Evolutionary conservation across 163 green algal species (phyloP).

Genomic region (Scenedesmus sp.): DNA sequence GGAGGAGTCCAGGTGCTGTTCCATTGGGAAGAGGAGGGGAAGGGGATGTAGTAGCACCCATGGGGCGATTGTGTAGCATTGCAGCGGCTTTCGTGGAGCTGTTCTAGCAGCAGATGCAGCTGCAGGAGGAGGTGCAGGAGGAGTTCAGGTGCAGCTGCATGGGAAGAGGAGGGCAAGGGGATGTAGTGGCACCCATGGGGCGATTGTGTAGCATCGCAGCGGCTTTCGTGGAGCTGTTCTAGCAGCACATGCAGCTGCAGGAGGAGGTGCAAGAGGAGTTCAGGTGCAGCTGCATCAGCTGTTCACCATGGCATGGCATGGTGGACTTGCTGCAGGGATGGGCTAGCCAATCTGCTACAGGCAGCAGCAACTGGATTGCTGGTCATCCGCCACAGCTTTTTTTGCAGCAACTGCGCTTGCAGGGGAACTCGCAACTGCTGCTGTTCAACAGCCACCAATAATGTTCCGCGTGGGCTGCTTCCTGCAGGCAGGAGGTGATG

Average conservation of each 20-base stretch:
- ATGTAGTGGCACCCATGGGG: background rate
- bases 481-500: background rate
- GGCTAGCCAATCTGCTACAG: background rate
- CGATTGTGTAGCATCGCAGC: conserved; percentile 49
- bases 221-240: conserved; percentile 77
- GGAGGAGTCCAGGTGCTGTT: conserved; percentile 69
- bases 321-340: background rate
- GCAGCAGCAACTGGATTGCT: no score
- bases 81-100: conserved; percentile 75
- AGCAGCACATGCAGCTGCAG: background rate
- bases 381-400: no score
- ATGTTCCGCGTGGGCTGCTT: background rate
- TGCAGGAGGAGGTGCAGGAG: conserved; percentile 64
- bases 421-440: no score
- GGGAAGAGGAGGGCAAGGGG: no score
- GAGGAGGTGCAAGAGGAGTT: conserved; percentile 74
- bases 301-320: background rate
- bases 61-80: background rate
- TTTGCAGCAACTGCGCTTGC: no score
- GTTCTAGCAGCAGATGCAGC: conserved; percentile 73
- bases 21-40: no score
- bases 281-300: conserved; percentile 47
- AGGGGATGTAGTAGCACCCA: background rate
- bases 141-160: conserved; percentile 79
- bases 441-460: background rate